Percentiles rank a stretch among this genome's conserved stretches.
Evolutionary conservation across 2,329 filamentous ascomycete genomes (phyloP).

Genomic region (Erysiphe pisi): DNA sequence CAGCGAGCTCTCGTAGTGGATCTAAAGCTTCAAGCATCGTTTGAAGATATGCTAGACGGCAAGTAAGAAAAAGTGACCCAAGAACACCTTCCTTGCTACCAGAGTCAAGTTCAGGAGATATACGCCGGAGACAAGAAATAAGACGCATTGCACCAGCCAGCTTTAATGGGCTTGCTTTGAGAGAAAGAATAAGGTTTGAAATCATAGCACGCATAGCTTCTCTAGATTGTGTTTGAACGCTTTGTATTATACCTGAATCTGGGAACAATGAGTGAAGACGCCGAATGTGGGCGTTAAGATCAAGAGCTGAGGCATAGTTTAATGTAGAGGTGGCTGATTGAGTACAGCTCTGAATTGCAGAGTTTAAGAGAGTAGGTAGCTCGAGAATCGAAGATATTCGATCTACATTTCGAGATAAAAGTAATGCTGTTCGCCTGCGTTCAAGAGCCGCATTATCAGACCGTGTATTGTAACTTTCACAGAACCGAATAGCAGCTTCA

Average conservation of each 20-base stretch:
- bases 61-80: conserved; percentile 76
- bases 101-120: conserved; percentile 66
- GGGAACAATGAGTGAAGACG: conserved; percentile 75
- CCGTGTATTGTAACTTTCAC: conserved; percentile 67
- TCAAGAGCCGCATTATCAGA: conserved; percentile 58
- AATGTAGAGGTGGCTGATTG: conserved; percentile 41
- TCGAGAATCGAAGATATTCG: conserved; percentile 84
- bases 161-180: conserved; percentile 71
- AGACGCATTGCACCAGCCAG: conserved; percentile 83
- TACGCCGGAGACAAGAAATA: conserved; percentile 77
- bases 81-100: conserved; percentile 51
- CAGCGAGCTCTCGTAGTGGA: conserved; percentile 75
- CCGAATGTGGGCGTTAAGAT: conserved; percentile 87
- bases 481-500: conserved; percentile 65
- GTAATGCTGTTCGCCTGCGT: conserved; percentile 64
- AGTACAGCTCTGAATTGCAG: conserved; percentile 52
- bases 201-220: conserved; percentile 82
- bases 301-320: conserved; percentile 80
- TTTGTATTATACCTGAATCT: conserved; percentile 60
- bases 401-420: conserved; percentile 77
- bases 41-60: conserved; percentile 67
- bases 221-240: conserved; percentile 67
- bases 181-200: conserved; percentile 64
- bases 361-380: conserved; percentile 72
- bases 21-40: conserved; percentile 72